These are phyloP conservation scores for Astrephomene gubernaculifera DNA, from an alignment of 139 green algal genomes.

Conservation along the genomic window DNA sequence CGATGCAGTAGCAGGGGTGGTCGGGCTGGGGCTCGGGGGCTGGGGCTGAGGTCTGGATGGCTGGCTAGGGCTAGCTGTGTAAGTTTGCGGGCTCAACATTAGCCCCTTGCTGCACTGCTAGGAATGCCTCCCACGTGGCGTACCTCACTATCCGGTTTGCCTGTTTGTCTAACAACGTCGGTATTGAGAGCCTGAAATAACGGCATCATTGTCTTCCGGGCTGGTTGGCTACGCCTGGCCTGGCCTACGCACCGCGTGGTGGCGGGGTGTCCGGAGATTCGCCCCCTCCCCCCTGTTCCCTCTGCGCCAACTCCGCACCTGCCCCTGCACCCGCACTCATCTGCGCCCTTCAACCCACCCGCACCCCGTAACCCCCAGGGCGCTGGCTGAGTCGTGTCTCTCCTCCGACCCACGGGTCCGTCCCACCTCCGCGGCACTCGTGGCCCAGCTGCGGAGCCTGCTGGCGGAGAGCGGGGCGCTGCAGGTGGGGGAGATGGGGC, in stretches of 20 bases:
- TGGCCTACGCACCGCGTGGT: not conserved
- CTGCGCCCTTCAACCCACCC: no score
- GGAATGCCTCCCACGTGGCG: not conserved
- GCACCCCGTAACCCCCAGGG: no score
- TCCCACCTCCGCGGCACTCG: slow-evolving; percentile 24
- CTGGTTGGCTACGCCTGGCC: no score
- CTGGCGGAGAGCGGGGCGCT: slow-evolving; percentile 33
- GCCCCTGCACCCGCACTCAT: not conserved
- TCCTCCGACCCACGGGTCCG: slow-evolving; percentile 13
- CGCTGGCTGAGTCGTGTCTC: slow-evolving; percentile 33
- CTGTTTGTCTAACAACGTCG: no score
- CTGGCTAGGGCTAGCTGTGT: not conserved
- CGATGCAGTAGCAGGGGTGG: no score
- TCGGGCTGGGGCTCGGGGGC: not conserved
- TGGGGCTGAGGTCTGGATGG: not conserved
- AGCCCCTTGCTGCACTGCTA: not conserved
- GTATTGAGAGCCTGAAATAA: no score
- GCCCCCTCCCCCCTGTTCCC: not conserved
- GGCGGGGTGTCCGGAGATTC: not conserved
- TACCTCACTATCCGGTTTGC: no score
- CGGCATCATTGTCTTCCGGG: not conserved
- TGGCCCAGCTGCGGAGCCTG: slow-evolving; percentile 31
- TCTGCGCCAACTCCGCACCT: not conserved
- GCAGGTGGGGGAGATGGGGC: not conserved
- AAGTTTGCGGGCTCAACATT: not conserved